Base-by-base conservation (phyloP, 2,329 filamentous ascomycete genomes). In the Escovopsis sp. region DNA sequence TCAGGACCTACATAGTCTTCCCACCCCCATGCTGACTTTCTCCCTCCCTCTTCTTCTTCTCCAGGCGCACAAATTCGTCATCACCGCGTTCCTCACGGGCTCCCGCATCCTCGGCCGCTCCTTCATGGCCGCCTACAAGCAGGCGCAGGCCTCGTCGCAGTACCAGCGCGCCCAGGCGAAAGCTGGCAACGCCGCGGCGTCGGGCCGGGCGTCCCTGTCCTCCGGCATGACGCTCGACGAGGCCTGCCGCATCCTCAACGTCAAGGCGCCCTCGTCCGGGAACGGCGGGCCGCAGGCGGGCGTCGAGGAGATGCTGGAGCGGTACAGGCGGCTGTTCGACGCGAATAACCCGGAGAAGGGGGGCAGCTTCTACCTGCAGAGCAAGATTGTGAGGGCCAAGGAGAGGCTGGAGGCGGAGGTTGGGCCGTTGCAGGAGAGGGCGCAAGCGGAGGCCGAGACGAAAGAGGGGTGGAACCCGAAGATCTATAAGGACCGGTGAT, bases 361-460 rank as follows among this genome's bases (percentile, higher is more conserved):
- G 26, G 90, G 90, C 35, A 94, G 86, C 51, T 98, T 98, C 61
- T 98, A 98, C 60, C 68, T 98, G 33, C 90, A 98, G 62, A 96
- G 88, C 68, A 98, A 98, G 64, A 76, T 98, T 37, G 62, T 96
- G 47, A 70, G 90, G 42, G 90, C 90, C 39, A 74, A 88, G 49
- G 88, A 98, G 62, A 69, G 90, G 44, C 80, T 98, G 61, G 88
- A 96, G 64, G 70, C 79, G 49, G 88, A 98, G 60, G 64, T 90
- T 28, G 69, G 76, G 44, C 76, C 81, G 39, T 71, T 77, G 40
- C 67, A 76, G 49, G 78, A 83, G 53, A 76, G 78, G 53, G 69
- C 71, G 12, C 75, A 77, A 46, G 67, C 75, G 49, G 85, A 93
- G 52, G 77, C 79, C 37, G 86, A 94, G 58, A 50, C 80, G 36